Percentiles rank a stretch among this genome's conserved stretches.
phyloP scores from a whole-genome alignment of 2,329 filamentous ascomycete species.

The Fusarium lateritium region DNA sequence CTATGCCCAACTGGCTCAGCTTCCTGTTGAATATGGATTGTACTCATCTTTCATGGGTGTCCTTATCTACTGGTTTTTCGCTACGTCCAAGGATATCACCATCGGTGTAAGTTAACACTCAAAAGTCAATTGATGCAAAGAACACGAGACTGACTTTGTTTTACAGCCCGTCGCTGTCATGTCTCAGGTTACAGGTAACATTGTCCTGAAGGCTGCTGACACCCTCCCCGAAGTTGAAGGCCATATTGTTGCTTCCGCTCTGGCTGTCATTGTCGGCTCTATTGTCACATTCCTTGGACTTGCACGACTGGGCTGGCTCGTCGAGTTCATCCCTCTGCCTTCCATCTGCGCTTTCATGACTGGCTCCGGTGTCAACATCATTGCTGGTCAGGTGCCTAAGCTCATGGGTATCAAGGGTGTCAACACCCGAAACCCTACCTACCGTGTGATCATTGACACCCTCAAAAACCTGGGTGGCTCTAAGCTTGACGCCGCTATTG shows the following conservation, averaged over 20 bases:
- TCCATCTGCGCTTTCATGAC: slow-evolving; percentile 70
- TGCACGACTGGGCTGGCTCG: slow-evolving; percentile 66
- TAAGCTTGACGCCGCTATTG: slow-evolving; percentile 80
- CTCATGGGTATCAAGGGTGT: slow-evolving; percentile 66
- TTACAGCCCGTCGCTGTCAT: slow-evolving; percentile 67
- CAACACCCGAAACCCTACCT: slow-evolving; percentile 65
- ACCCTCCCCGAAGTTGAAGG: slow-evolving; percentile 57
- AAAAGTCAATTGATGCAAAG: neutral
- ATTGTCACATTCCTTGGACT: slow-evolving; percentile 66
- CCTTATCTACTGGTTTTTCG: slow-evolving; percentile 96
- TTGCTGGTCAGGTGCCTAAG: slow-evolving; percentile 64
- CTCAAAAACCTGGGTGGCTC: slow-evolving; percentile 63
- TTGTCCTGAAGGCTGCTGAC: slow-evolving; percentile 59
- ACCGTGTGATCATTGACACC: slow-evolving; percentile 66
- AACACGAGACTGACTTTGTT: slow-evolving; percentile 33
- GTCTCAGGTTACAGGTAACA: slow-evolving; percentile 66
- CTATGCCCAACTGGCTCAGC: slow-evolving; percentile 64
- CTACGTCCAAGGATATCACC: slow-evolving; percentile 92
- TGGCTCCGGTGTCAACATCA: slow-evolving; percentile 66
- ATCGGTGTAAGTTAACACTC: slow-evolving; percentile 75
- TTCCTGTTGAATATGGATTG: slow-evolving; percentile 65
- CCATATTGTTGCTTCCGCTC: slow-evolving; percentile 62
- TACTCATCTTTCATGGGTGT: slow-evolving; percentile 95
- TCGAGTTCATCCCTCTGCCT: slow-evolving; percentile 68
- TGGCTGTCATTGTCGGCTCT: slow-evolving; percentile 64